These are phyloP conservation scores for Dioszegia crocea DNA, from an alignment of 768 basidiomycete genomes.

Conservation along the genomic window DNA sequence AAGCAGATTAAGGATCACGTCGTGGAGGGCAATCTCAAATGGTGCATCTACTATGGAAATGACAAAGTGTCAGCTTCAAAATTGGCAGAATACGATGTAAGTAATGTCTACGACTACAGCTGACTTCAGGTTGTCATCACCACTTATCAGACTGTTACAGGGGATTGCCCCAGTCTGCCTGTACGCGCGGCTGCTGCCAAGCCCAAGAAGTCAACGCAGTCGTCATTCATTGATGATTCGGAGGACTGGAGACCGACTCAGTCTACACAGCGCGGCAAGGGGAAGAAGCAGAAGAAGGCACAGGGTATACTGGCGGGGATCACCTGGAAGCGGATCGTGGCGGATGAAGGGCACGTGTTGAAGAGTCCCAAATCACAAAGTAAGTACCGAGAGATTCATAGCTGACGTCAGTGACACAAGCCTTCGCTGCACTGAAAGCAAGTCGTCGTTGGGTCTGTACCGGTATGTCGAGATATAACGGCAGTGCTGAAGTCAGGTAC, in stretches of 20 bases:
- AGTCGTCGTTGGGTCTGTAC: conserved; percentile 48
- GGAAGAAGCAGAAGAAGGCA: conserved; percentile 56
- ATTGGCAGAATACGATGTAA: conserved; percentile 33
- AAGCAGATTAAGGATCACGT: conserved; percentile 42
- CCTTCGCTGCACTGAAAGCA: conserved; percentile 28
- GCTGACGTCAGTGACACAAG: conserved; percentile 24
- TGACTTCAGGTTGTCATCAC: conserved; percentile 35
- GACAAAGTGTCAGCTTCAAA: conserved; percentile 21
- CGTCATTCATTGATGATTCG: not conserved
- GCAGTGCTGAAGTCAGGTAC: conserved; percentile 63
- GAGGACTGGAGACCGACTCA: not conserved
- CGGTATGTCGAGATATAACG: conserved; percentile 38
- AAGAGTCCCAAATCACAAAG: conserved; percentile 81
- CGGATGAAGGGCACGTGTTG: conserved; percentile 86
- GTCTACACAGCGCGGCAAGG: not conserved
- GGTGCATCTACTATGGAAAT: conserved; percentile 36
- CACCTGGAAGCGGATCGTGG: conserved; percentile 79
- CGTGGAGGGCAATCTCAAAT: conserved; percentile 20
- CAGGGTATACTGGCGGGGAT: conserved; percentile 60
- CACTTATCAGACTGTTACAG: conserved; percentile 33
- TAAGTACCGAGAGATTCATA: conserved; percentile 56
- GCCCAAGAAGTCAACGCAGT: no score
- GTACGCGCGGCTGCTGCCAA: no score
- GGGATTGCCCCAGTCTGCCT: not conserved
- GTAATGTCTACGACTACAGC: not conserved